Evolutionary conservation across 2,329 filamentous ascomycete genomes (phyloP), one percentile per base, ranked within the genome.

Genomic region (Sclerotinia trifoliorum): DNA sequence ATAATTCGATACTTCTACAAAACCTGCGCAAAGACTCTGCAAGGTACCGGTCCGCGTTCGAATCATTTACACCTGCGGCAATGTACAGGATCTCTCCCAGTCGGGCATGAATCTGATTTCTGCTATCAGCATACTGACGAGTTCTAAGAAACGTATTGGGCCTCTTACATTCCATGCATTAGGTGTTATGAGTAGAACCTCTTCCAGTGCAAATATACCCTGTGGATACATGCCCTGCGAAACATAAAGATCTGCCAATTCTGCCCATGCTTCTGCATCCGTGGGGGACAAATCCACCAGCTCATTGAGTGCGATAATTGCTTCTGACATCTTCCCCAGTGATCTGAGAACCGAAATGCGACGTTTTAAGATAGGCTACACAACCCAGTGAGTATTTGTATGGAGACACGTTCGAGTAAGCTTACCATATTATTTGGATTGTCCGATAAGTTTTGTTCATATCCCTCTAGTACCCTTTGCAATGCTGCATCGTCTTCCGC

Each of bases 211-310:
- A 79, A 90, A 97, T 63, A 97, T 88, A 51, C 93, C 91, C 79
- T 98, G 94, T 19, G 88, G 81, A 76, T 91, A 93, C 74, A 94
- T 80, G 0, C 90, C 92, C 77, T 94, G 90, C 26, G 84, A 84
- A 42, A 93, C 84, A 79, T 99, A 98, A 70, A 97, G 81, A 77
- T 97, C 93, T 65, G 92, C 88, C 73, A 98, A 83, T 81, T 99
- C 95, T 65, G 92, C 87, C 95, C 95, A 99, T 13, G 91, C 89
- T 81, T 99, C 95, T 7, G 90, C 89, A 80, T 99, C 95, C 1
- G 92, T 97, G 2, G 95, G 94, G 66, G 89, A 91, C 70, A 90
- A 88, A 76, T 96, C 91, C 58, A 99, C 82, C 39, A 98, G 84
- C 68, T 88, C 84, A 70, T 89, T 88, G 68, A 98, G 80, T 39